A percentile compares a stretch with the other conserved stretches of the same genome.
Evolutionary conservation across 257 asterid genomes (phyloP).

Genomic region (Solanum infundibuliforme): DNA sequence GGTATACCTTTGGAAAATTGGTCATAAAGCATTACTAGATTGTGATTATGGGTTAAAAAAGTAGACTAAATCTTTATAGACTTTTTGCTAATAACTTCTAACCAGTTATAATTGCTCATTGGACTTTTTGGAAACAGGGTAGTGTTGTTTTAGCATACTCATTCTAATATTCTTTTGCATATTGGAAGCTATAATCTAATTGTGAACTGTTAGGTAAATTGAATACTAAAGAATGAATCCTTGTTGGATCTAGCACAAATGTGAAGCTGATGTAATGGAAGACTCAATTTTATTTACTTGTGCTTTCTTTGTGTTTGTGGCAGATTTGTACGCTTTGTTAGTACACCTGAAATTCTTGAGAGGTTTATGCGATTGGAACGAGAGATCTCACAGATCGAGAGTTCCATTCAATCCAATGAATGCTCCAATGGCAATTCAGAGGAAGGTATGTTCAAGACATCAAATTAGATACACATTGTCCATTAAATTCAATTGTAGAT

Average conservation of each 20-base stretch:
- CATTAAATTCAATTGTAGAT: not conserved
- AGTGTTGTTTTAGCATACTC: not conserved
- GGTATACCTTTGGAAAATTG: not conserved
- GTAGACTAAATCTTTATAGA: not conserved
- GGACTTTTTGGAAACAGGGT: not conserved
- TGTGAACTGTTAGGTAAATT: not conserved
- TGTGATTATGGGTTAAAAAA: not conserved
- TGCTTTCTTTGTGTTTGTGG: not conserved
- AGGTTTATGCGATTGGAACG: slow-evolving; percentile 52
- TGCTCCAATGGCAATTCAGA: slow-evolving; percentile 16
- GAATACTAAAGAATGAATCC: not conserved
- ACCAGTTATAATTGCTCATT: not conserved
- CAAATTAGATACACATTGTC: not conserved
- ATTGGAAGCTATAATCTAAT: not conserved
- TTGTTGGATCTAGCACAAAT: not conserved
- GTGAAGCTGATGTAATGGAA: not conserved
- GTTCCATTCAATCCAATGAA: slow-evolving; percentile 47
- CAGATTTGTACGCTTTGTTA: slow-evolving; percentile 80
- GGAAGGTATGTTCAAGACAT: slow-evolving; percentile 2
- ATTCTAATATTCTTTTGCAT: not conserved
- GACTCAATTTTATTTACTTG: not conserved
- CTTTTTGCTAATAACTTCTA: not conserved
- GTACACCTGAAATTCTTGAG: slow-evolving; percentile 87
- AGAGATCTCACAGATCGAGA: slow-evolving; percentile 72
- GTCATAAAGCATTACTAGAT: not conserved